Conservation (phyloP, 2,329 filamentous ascomycete species). For the Ophiognomonia clavigignenti-juglandacearum region DNA sequence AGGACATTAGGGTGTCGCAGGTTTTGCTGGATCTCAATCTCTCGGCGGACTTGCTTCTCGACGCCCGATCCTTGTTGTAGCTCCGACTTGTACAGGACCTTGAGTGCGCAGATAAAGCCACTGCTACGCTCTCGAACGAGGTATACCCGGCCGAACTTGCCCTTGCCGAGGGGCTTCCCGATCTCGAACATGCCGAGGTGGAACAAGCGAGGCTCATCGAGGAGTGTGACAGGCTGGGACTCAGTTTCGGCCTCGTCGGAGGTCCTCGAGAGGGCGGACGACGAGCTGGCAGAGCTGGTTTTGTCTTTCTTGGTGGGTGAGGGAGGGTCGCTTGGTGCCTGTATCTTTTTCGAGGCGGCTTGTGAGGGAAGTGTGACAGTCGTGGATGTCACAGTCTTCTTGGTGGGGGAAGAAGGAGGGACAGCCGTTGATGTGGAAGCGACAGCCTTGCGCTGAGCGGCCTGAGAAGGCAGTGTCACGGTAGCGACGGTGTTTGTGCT, state of each 20-base stretch:
- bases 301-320: constrained; percentile 51
- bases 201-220: constrained; percentile 58
- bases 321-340: constrained; percentile 29
- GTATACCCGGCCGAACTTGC: constrained; percentile 84
- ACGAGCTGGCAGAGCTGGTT: constrained; percentile 29
- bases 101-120: constrained; percentile 80
- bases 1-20: constrained; percentile 82
- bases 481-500: constrained; percentile 62
- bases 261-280: constrained; percentile 20
- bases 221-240: constrained; percentile 43
- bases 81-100: constrained; percentile 81
- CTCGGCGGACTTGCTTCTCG: constrained; percentile 81
- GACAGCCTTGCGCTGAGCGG: constrained; percentile 46
- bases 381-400: constrained; percentile 26
- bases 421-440: constrained; percentile 21
- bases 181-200: constrained; percentile 95
- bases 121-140: constrained; percentile 74
- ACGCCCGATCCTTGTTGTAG: constrained; percentile 70
- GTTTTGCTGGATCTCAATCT: constrained; percentile 88
- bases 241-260: constrained; percentile 49
- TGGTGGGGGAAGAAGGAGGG: constrained; percentile 16
- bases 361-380: constrained; percentile 66
- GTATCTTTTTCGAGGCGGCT: constrained; percentile 49
- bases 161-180: constrained; percentile 77
- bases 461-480: constrained; percentile 64